phyloP scores from a whole-genome alignment of 805 yeast species.

The Candida insectalens region DNA sequence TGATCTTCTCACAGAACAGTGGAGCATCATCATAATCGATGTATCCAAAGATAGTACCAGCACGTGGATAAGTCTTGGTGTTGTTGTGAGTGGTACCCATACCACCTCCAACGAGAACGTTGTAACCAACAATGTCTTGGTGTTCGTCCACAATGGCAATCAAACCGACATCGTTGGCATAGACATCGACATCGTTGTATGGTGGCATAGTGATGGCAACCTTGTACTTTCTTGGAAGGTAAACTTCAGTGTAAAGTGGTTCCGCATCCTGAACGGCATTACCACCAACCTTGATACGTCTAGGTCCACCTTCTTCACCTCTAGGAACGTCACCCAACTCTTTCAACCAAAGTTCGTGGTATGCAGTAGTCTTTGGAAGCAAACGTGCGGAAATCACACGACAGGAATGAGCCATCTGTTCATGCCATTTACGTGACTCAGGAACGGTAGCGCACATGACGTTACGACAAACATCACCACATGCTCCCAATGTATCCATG shows the following conservation, averaged over 20 bases:
- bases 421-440: constrained; percentile 70
- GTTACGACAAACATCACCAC: constrained; percentile 97
- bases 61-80: constrained; percentile 91
- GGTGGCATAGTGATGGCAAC: constrained; percentile 94
- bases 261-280: constrained; percentile 61
- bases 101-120: constrained; percentile 93
- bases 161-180: constrained; percentile 90
- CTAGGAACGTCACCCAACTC: constrained; percentile 22
- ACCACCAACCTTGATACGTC: constrained; percentile 72
- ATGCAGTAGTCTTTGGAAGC: constrained; percentile 87
- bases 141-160: constrained; percentile 73
- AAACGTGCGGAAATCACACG: constrained; percentile 66
- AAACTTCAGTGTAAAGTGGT: constrained; percentile 78
- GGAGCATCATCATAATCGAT: constrained; percentile 58
- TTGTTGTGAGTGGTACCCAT: constrained; percentile 98
- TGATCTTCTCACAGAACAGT: constrained; percentile 78
- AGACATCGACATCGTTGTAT: constrained; percentile 91
- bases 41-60: constrained; percentile 83
- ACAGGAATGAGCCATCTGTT: constrained; percentile 59
- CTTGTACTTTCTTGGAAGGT: constrained; percentile 93
- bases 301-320: constrained; percentile 68
- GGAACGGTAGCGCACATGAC: constrained; percentile 92
- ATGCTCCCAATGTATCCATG: constrained; percentile 93
- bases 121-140: constrained; percentile 61
- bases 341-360: constrained; percentile 88